phyloP scores from a whole-genome alignment of 2,329 filamentous ascomycete species.

The Diaporthe ampelina region DNA sequence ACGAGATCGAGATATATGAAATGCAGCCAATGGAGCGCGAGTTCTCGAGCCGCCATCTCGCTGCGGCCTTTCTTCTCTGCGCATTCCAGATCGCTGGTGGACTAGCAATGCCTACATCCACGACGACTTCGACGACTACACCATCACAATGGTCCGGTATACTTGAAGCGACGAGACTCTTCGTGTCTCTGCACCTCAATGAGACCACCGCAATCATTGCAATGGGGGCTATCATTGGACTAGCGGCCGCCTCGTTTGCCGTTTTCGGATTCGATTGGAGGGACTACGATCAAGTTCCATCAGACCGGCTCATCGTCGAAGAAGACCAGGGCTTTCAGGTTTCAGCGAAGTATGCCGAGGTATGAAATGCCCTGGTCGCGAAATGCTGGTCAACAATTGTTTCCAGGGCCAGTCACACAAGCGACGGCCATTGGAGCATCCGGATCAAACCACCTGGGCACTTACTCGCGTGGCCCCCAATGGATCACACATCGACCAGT shows the following conservation, averaged over 20 bases:
- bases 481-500: neutral
- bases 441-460: neutral
- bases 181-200: neutral
- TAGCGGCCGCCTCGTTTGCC: constrained; percentile 21
- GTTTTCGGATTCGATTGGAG: constrained; percentile 16
- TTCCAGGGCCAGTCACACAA: neutral
- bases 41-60: neutral
- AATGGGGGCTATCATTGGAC: constrained; percentile 8
- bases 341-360: neutral
- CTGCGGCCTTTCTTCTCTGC: neutral
- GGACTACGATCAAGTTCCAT: neutral
- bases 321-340: neutral
- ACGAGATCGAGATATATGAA: neutral
- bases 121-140: neutral
- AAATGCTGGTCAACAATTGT: neutral
- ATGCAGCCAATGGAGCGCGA: neutral
- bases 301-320: neutral
- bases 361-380: neutral
- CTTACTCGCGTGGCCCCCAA: neutral
- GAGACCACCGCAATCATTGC: constrained; percentile 15
- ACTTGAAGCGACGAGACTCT: neutral
- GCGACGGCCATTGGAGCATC: too few relatives aligned
- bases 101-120: neutral
- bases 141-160: neutral
- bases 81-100: neutral